phyloP scores from a whole-genome alignment of 2,329 filamentous ascomycete species.

The Xylariaceae sp. region DNA sequence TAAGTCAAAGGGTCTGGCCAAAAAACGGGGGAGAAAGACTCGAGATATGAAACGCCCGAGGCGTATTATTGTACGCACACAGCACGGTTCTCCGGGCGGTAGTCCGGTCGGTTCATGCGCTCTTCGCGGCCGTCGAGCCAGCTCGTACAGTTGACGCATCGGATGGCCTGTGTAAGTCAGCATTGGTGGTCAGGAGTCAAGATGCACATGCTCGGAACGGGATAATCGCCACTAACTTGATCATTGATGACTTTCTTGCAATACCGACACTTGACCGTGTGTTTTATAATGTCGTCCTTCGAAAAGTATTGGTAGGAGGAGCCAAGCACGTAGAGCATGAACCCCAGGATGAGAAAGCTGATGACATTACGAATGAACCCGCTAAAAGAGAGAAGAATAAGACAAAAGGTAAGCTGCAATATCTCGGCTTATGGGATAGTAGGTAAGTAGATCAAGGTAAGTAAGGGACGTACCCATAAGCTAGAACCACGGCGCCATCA shows the following conservation, averaged over 20 bases:
- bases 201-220: too few species aligned
- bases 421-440: neutral
- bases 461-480: constrained; percentile 53
- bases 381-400: constrained; percentile 31
- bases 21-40: too few species aligned
- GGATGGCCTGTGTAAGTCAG: constrained; percentile 33
- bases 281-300: constrained; percentile 65
- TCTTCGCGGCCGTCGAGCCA: constrained; percentile 54
- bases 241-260: constrained; percentile 41
- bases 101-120: constrained; percentile 22
- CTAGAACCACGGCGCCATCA: constrained; percentile 67
- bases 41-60: too few species aligned
- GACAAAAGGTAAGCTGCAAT: neutral
- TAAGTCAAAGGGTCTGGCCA: too few species aligned
- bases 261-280: constrained; percentile 62
- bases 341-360: constrained; percentile 60
- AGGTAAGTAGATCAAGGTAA: too few species aligned
- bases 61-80: too few species aligned
- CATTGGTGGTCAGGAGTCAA: too few species aligned
- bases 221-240: constrained; percentile 19
- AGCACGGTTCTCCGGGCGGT: too few species aligned
- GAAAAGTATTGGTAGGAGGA: constrained; percentile 56
- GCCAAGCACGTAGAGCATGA: constrained; percentile 61
- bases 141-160: constrained; percentile 53
- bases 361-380: constrained; percentile 59